Base-by-base conservation (phyloP, 192 early-diverging fungal species). In the Entomortierella parvispora region DNA sequence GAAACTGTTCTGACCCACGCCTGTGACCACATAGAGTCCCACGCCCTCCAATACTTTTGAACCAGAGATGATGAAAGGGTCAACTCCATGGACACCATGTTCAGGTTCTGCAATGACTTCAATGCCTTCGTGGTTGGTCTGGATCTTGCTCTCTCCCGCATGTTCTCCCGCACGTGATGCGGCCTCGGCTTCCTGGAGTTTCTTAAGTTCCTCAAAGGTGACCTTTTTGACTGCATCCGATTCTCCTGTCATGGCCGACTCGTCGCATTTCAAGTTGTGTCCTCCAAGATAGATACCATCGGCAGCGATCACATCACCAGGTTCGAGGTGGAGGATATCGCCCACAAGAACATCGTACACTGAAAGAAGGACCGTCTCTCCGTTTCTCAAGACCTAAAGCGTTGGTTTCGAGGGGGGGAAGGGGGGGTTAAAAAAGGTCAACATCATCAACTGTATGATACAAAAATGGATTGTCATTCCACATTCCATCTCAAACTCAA, bases 241-340 rank as follows among this genome's bases (percentile, higher is more conserved):
- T 81, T 99, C 98, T 58, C 98, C 98, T 7, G 97, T 97, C 34
- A 94, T 89, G 7, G 96, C 89, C 17, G 92, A 94, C 81, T 99
- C 98, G 71, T 99, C 98, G 60, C 90, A 92, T 29, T 85, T 82
- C 32, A 99, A 78, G 71, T 95, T 94, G 62, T 93, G 93, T 6
- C 90, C 90, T 15, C 85, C 81, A 28, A 99, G 60, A 23, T 96
- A 89, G 28, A 99, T 81, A 28, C 92, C 98, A 69, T 99, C 98
- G 5, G 91, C 95, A 40, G 95, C 88, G 47, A 97, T 83, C 26
- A 99, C 91, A 76, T 98, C 98, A 43, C 98, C 98, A 4, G 94
- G 93, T 74, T 96, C 92, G 7, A 99, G 69, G 44, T 89, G 78
- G 59, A 93, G 74, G 43, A 99, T 84, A 70, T 99, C 98, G 23